A percentile compares a stretch with the other conserved stretches of the same genome.
phyloP scores from a whole-genome alignment of 768 basidiomycete genomes.

The Tricholoma bakamatsutake region DNA sequence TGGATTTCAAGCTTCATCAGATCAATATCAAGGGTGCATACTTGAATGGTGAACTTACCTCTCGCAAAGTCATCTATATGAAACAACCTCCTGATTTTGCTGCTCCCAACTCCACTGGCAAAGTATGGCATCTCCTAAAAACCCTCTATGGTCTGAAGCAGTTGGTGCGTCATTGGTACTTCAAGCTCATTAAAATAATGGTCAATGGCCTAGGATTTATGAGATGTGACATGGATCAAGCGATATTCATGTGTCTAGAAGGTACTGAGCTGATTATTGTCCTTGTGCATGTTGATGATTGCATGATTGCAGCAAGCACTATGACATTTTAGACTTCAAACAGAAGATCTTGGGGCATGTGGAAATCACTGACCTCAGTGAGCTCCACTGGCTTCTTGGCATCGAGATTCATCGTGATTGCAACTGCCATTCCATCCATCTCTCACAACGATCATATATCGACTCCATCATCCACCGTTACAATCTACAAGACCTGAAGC shows the following conservation, averaged over 20 bases:
- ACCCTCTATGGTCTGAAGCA: too few relatives aligned
- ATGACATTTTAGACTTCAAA: conserved; percentile 15
- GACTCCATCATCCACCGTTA: too few relatives aligned
- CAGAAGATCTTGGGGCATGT: neutral
- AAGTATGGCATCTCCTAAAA: too few relatives aligned
- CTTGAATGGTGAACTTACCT: too few relatives aligned
- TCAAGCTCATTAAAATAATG: conserved; percentile 4
- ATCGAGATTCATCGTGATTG: conserved; percentile 12
- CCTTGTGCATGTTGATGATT: conserved; percentile 20
- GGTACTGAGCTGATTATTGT: conserved; percentile 11
- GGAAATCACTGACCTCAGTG: conserved; percentile 16
- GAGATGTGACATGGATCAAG: conserved; percentile 17
- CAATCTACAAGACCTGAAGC: neutral
- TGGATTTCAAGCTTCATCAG: too few relatives aligned
- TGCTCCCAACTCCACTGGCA: too few relatives aligned
- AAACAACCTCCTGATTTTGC: too few relatives aligned
- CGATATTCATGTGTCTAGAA: conserved; percentile 16
- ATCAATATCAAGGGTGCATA: too few relatives aligned
- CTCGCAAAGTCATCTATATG: too few relatives aligned
- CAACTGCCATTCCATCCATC: conserved; percentile 1
- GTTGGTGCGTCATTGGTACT: too few relatives aligned
- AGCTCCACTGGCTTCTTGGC: conserved; percentile 16
- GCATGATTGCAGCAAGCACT: conserved; percentile 17
- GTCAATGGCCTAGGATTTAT: conserved; percentile 11
- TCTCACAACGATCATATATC: too few relatives aligned